Conservation (phyloP, 768 basidiomycete species). For the Pholiota molesta region DNA sequence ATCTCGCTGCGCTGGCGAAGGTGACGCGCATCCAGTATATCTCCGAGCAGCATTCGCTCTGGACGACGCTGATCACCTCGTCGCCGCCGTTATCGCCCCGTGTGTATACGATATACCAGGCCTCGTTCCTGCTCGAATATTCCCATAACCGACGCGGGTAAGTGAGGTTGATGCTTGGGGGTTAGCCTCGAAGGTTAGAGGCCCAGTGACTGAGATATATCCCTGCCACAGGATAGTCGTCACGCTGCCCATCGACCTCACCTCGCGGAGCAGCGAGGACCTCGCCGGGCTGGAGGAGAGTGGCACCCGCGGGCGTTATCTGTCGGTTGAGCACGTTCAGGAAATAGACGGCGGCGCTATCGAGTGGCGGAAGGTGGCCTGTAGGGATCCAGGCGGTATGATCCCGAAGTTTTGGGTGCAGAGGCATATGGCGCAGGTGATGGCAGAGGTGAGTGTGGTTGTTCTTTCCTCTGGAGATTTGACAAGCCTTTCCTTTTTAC, state of each 20-base stretch:
- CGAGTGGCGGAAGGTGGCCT: constrained; percentile 67
- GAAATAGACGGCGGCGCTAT: constrained; percentile 53
- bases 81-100: constrained; percentile 61
- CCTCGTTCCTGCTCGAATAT: constrained; percentile 42
- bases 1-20: constrained; percentile 54
- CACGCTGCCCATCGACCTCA: constrained; percentile 60
- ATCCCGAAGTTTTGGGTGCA: constrained; percentile 55
- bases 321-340: constrained; percentile 54
- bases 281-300: constrained; percentile 57
- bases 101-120: constrained; percentile 62
- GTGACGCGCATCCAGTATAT: constrained; percentile 54
- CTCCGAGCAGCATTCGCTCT: constrained; percentile 56
- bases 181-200: no score
- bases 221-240: constrained; percentile 34
- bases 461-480: not conserved
- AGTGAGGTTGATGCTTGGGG: constrained; percentile 11
- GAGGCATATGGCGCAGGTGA: constrained; percentile 46
- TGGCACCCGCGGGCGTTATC: constrained; percentile 56
- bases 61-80: constrained; percentile 60
- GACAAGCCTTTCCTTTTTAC: not conserved
- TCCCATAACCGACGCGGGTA: constrained; percentile 49
- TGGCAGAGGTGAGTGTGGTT: constrained; percentile 46
- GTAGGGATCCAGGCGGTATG: constrained; percentile 56
- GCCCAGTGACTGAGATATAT: not conserved
- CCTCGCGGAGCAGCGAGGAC: constrained; percentile 40